Percentiles rank a stretch among this genome's conserved stretches.
These are phyloP conservation scores for Leccinum cinnamomeum DNA, from an alignment of 1,284 basidiomycete genomes.

Conservation along the genomic window DNA sequence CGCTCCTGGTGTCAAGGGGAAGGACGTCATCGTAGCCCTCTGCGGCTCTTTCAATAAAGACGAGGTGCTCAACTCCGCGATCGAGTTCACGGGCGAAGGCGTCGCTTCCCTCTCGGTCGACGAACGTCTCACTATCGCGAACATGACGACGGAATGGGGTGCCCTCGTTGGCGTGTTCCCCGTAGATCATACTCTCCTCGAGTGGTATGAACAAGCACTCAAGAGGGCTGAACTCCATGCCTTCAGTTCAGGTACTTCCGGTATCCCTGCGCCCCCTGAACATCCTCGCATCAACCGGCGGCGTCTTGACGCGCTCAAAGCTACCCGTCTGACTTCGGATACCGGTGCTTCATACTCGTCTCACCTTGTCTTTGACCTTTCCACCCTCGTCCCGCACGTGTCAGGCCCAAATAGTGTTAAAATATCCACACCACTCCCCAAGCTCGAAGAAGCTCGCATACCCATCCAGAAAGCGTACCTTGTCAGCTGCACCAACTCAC, in stretches of 20 bases:
- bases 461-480: constrained; percentile 97
- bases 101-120: constrained; percentile 82
- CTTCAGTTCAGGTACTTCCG: constrained; percentile 54
- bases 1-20: constrained; percentile 91
- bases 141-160: constrained; percentile 99
- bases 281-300: constrained; percentile 87
- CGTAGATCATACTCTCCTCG: constrained; percentile 78
- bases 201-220: constrained; percentile 88
- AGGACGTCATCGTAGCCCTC: constrained; percentile 97
- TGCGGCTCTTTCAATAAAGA: constrained; percentile 97
- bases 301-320: constrained; percentile 68
- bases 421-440: constrained; percentile 86
- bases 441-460: constrained; percentile 73
- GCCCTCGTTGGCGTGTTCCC: constrained; percentile 96
- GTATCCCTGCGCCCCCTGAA: constrained; percentile 68
- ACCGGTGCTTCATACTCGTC: constrained; percentile 82
- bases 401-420: constrained; percentile 99
- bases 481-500: constrained; percentile 97
- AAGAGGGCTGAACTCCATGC: constrained; percentile 79
- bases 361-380: constrained; percentile 90
- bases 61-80: constrained; percentile 96
- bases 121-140: constrained; percentile 92
- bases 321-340: constrained; percentile 68
- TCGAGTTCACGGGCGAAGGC: constrained; percentile 97
- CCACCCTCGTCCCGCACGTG: constrained; percentile 92